Evolutionary conservation across 140 eudicot genomes (phyloP), one percentile per base, ranked within the genome.

Genomic region (Ambrosia hybrid): DNA sequence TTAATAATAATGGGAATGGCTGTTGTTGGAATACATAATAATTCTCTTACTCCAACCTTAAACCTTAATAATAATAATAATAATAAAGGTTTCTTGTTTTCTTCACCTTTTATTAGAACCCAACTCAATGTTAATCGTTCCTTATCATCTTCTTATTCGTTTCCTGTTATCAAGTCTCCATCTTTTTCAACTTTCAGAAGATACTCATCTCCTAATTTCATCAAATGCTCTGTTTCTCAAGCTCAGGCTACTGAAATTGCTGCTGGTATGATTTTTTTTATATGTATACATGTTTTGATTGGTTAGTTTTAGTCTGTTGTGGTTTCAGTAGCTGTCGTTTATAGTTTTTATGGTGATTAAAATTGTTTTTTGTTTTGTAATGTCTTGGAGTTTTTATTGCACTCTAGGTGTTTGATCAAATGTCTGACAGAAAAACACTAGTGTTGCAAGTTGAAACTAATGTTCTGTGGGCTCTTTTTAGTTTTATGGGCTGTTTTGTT

Each of bases 191-290:
- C 26, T 72, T 77, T 72, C 30, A 69, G 63, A 63, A 74, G 72
- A 82, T 72, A 9, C 87, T 82, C 84, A 63, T n/a, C 73, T 83
- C 68, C 61, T 14, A 77, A 38, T 70, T 48, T 83, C 26, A 17
- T 91, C 38, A 91, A 76, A 80, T 91, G 97, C 82, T 88, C 95
- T 4, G 92, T 91, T 73, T 88, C 97, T 67, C 81, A 88, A 80
- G 95, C 76, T 68, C 67, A 70, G 34, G 51, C 79, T 17, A 82
- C 95, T 39, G 82, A 85, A 46, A 36, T 82, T 11, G 36, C 86
- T 46, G 57, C 95, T 9, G 95, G 96, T 90, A 83, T 17, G 41
- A 6, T 41, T 14, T 43, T 41, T 41, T 43, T 43, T 30, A 30
- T 30, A 30, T 30, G 2, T 30, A 30, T 30, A 30, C 34, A 30